Percentiles rank a stretch among this genome's conserved stretches.
Conservation (phyloP, 2,329 filamentous ascomycete genomes). For the Beauveria brongniartii region DNA sequence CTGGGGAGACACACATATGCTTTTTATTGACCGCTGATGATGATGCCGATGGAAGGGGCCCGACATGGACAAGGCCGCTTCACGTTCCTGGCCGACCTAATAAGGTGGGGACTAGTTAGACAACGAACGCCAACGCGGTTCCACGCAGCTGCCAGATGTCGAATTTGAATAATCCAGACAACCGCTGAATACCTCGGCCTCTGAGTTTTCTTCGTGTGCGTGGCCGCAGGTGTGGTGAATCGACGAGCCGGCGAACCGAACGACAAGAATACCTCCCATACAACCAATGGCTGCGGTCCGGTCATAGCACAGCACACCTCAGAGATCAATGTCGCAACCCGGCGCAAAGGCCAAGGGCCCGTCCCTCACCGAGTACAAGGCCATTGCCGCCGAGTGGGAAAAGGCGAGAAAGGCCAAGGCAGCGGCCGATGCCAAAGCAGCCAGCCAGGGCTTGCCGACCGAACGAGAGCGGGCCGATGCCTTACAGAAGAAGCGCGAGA, state of each 20-base stretch:
- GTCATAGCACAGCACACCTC: constrained; percentile 3
- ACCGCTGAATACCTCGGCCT: neutral
- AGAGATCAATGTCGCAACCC: constrained; percentile 5
- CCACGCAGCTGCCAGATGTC: neutral
- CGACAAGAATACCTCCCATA: neutral
- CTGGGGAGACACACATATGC: too few species aligned
- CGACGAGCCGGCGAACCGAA: neutral
- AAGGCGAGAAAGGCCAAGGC: constrained; percentile 44
- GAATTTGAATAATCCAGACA: neutral
- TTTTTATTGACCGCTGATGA: neutral
- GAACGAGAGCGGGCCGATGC: constrained; percentile 27
- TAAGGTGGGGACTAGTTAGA: constrained; percentile 4
- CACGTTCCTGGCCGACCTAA: neutral
- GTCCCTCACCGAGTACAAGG: constrained; percentile 37
- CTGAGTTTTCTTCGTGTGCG: neutral
- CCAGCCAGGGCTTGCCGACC: constrained; percentile 22
- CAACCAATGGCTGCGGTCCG: neutral
- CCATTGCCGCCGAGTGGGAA: constrained; percentile 45
- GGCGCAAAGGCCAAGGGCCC: constrained; percentile 7
- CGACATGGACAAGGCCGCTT: neutral
- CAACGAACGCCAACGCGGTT: neutral
- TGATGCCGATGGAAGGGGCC: neutral
- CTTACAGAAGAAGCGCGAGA: constrained; percentile 36
- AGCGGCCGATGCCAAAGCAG: constrained; percentile 28
- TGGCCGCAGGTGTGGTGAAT: neutral